Evolutionary conservation across 495 filamentous ascomycete genomes (phyloP), one percentile per base, ranked within the genome.

Genomic region (Sabuloglossum arenarium): DNA sequence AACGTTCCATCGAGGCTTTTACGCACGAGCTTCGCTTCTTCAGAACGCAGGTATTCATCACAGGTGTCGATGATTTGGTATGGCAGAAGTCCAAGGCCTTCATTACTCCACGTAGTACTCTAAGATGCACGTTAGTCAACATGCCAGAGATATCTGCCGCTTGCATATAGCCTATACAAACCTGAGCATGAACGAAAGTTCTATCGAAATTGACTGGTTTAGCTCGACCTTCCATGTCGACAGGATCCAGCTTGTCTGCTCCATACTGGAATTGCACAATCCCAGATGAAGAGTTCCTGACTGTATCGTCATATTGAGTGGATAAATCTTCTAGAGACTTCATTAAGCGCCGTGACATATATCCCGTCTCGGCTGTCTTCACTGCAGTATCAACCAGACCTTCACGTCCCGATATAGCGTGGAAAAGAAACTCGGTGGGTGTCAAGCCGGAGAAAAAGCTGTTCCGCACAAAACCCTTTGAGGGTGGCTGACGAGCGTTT

Each of bases 371-470:
- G 28, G 91, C 91, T 16, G 91, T 98, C 72, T 98, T 98, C 69
- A 98, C 91, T 31, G 91, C 91, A n/a, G 91, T 98, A 79, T 98
- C 91, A 61, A 98, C 89, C 59, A 98, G 72, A 77, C 91, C 91
- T 79, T 95, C 91, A 80, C 91, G 85, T 65, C 91, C 91, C 43
- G 86, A 91, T 71, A 97, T 95, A 58, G 91, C 91, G 75, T 98
- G 91, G 72, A 98, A 97, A 58, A 96, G 78, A 69, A 98, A 96
- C 64, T 98, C 91, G 0, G 81, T 85, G 2, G 93, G 88, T 10
- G 77, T 72, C 3, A 98, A 70, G n/a, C 93, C 91, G 0, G 84
- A 85, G 69, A 91, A 98, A 74, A 98, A 98, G 70, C 88, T 95
- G 71, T 97, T 98, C 50, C 79, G 74, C 19, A 98, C 91, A 70